These are phyloP conservation scores for Coemansia sp. DNA, from an alignment of 192 early-diverging fungal species.

Conservation along the genomic window DNA sequence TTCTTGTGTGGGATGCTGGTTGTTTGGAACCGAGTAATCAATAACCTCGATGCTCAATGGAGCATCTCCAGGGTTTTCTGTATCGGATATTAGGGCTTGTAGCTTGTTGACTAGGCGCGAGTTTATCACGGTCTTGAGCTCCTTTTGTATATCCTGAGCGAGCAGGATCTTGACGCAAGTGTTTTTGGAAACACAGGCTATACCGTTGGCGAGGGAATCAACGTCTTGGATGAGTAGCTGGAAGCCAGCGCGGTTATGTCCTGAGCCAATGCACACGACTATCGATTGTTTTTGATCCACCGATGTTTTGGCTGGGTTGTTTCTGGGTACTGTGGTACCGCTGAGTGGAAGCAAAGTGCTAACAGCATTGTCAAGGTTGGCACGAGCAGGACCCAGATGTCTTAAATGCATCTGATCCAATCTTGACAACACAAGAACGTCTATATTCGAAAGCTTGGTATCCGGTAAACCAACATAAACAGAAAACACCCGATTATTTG, in stretches of 20 bases:
- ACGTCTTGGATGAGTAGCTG: constrained; percentile 22
- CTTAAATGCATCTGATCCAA: constrained; percentile 44
- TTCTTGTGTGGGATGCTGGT: constrained; percentile 25
- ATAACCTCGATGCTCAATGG: constrained; percentile 13
- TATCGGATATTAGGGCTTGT: not conserved
- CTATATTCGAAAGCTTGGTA: constrained; percentile 24
- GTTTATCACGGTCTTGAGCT: constrained; percentile 15
- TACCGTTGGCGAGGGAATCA: constrained; percentile 18
- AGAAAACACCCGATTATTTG: constrained; percentile 7
- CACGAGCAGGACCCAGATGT: constrained; percentile 32
- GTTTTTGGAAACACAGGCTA: constrained; percentile 8
- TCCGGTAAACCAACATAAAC: constrained; percentile 33
- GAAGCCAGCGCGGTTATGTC: constrained; percentile 34
- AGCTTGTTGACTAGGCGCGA: constrained; percentile 21
- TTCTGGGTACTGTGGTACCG: constrained; percentile 26
- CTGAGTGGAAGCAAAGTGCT: constrained; percentile 38
- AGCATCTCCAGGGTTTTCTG: not conserved
- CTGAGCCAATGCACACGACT: constrained; percentile 40
- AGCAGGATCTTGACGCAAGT: constrained; percentile 18
- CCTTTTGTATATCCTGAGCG: constrained; percentile 10
- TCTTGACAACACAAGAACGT: constrained; percentile 31
- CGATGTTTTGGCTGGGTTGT: not conserved
- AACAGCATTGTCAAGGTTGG: constrained; percentile 36
- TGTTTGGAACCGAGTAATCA: constrained; percentile 21
- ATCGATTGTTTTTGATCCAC: not conserved